Conservation (phyloP, 2,329 filamentous ascomycete species). For the Nakataea oryzae region DNA sequence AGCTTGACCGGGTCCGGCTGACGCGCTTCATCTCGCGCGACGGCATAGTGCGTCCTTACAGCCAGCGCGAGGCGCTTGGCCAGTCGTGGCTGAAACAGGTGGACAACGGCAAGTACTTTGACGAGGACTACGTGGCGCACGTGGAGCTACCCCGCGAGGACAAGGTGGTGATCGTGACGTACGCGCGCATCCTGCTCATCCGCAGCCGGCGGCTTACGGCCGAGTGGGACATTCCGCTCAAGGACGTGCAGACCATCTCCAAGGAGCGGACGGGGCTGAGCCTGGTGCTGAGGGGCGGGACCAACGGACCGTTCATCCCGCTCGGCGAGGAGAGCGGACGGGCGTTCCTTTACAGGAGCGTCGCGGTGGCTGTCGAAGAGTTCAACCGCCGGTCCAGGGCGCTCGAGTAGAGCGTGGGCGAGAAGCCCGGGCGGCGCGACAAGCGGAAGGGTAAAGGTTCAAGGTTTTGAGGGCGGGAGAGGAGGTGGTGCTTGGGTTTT, state of each 20-base stretch:
- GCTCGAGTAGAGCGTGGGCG: constrained; percentile 17
- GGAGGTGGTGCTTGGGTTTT: too few species aligned
- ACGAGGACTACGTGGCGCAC: constrained; percentile 95
- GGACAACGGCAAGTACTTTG: constrained; percentile 95
- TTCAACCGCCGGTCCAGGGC: constrained; percentile 52
- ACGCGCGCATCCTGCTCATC: constrained; percentile 79
- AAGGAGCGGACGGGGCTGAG: constrained; percentile 95
- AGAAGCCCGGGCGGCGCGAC: neutral
- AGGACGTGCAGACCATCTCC: constrained; percentile 91
- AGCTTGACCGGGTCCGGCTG: constrained; percentile 88
- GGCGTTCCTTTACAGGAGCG: constrained; percentile 53
- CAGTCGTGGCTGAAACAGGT: constrained; percentile 99
- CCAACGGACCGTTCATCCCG: constrained; percentile 89
- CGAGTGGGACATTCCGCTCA: constrained; percentile 94
- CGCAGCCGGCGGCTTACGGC: constrained; percentile 74
- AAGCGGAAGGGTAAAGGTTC: neutral
- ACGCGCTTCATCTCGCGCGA: constrained; percentile 87
- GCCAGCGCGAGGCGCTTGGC: constrained; percentile 85
- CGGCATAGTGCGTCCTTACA: constrained; percentile 90
- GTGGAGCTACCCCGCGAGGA: constrained; percentile 83
- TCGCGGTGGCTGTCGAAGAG: constrained; percentile 56
- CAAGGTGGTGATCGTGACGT: constrained; percentile 83
- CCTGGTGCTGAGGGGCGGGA: constrained; percentile 77
- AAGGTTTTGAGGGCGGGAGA: too few species aligned
- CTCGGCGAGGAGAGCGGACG: constrained; percentile 75